Percentiles rank a stretch among this genome's conserved stretches.
Conservation (phyloP, 768 basidiomycete genomes). For the Porphyrellus cyaneotinctus region DNA sequence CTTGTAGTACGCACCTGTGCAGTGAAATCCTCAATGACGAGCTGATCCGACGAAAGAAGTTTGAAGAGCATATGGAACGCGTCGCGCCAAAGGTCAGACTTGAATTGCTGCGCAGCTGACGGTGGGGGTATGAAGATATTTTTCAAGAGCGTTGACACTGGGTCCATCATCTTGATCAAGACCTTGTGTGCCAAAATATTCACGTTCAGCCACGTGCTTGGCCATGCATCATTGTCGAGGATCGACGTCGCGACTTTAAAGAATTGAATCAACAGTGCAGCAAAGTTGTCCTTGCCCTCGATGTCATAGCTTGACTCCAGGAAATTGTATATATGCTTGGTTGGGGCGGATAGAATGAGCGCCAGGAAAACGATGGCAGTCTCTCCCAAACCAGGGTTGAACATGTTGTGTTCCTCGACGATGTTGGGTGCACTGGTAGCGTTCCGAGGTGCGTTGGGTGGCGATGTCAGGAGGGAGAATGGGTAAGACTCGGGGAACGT, state of each 20-base stretch:
- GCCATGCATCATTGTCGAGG: conserved; percentile 84
- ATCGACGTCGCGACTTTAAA: conserved; percentile 82
- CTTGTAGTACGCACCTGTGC: conserved; percentile 60
- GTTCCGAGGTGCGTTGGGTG: conserved; percentile 52
- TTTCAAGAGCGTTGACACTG: conserved; percentile 72
- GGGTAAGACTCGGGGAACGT: conserved; percentile 95
- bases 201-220: conserved; percentile 86
- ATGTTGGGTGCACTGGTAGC: conserved; percentile 38
- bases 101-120: conserved; percentile 61
- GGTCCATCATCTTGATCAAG: conserved; percentile 83
- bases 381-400: conserved; percentile 81
- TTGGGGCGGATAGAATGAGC: conserved; percentile 74
- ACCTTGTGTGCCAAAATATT: conserved; percentile 86
- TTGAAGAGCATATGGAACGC: conserved; percentile 79
- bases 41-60: conserved; percentile 82
- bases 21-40: conserved; percentile 92
- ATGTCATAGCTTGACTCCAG: conserved; percentile 80
- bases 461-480: conserved; percentile 70
- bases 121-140: conserved; percentile 75
- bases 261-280: conserved; percentile 64
- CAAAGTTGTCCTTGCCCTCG: conserved; percentile 80
- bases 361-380: conserved; percentile 81
- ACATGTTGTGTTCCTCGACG: conserved; percentile 47
- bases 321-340: conserved; percentile 71
- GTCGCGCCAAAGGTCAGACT: conserved; percentile 75